Percentiles rank a stretch among this genome's conserved stretches.
Evolutionary conservation across 306 rosid species (phyloP).

Genomic region (Hippophae gyantsensis): DNA sequence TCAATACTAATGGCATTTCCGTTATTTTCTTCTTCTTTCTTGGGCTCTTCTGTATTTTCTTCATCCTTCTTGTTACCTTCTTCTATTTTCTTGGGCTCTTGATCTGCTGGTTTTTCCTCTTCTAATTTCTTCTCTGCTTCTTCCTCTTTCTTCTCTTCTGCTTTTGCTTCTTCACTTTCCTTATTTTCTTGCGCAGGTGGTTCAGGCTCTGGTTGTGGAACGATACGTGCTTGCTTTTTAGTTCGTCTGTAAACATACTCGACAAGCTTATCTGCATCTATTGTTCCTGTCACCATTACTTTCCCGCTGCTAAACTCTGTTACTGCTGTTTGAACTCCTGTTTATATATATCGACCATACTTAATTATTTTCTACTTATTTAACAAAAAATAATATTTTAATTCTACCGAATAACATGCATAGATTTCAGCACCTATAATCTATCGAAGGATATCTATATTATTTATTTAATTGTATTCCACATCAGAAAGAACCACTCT

Average conservation of each 20-base stretch:
- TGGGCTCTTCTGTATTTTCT: constrained; percentile 21
- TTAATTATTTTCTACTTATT: background rate
- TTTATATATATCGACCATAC: background rate
- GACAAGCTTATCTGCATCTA: constrained; percentile 78
- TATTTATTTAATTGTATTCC: constrained; percentile 13
- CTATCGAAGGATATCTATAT: background rate
- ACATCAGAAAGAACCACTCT: constrained; percentile 16
- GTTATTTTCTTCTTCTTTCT: constrained; percentile 20
- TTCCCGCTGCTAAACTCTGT: constrained; percentile 67
- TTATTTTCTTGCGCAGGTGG: constrained; percentile 39
- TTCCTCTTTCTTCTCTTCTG: constrained; percentile 35
- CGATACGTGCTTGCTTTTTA: constrained; percentile 72
- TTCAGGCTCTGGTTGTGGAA: constrained; percentile 55
- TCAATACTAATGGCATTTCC: constrained; percentile 14
- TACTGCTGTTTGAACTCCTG: constrained; percentile 74
- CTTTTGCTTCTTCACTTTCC: constrained; percentile 24
- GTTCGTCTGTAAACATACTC: constrained; percentile 80
- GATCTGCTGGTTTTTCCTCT: constrained; percentile 2
- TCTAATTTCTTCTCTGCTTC: constrained; percentile 11
- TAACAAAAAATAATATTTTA: too few species aligned
- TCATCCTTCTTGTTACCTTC: constrained; percentile 15
- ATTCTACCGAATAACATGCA: background rate
- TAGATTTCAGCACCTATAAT: background rate
- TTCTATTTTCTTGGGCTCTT: constrained; percentile 13
- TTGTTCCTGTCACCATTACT: constrained; percentile 69